Base-by-base conservation (phyloP, 2,329 filamentous ascomycete species). In the Apiospora kogelbergensis region DNA sequence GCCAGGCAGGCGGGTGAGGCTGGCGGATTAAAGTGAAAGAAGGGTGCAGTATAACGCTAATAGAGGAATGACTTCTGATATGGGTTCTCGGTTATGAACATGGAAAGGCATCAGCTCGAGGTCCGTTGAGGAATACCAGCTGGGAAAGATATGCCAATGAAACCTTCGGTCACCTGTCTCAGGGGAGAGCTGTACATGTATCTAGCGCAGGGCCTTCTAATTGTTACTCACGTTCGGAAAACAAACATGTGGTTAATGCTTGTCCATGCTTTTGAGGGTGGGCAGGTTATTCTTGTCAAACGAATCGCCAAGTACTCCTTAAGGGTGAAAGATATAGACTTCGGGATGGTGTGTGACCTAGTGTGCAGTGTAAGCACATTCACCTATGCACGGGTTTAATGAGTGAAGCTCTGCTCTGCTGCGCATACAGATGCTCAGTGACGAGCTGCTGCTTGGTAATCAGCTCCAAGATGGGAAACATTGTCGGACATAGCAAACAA, bases 151-250 rank as follows among this genome's bases (percentile, higher is more conserved):
- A 65, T 45, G 41, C 22, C 63, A 65, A 45, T 22, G 63, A 45
- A 45, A 40, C 63, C 63, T 45, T 45, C 17, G 41, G 41, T 33
- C 41, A 20, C 63, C 63, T 45, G 41, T 42, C 41, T 33, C 41
- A 17, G 6, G 63, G 33, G 41, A 65, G 63, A 65, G 17, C 30
- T 65, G 63, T 65, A 65, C 63, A 65, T 65, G 63, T 44, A 42
- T 45, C 63, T 65, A 65, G 63, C 63, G 44, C 63, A 45, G 44
- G 63, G 22, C 41, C 63, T 45, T 65, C 41, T 65, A 65, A 65
- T 65, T 65, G 63, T 65, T 65, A 44, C 63, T 42, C 63, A 65
- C 63, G 63, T 45, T 30, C 26, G 10, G 30, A 37, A 60, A 60
- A 60, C 53, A n/a, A 60, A n/a, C 53, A 20, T 20, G 26, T n/a